Evolutionary conservation across 495 filamentous ascomycete species (phyloP), one percentile per base, ranked within the genome.

Genomic region (Monascus purpureus): DNA sequence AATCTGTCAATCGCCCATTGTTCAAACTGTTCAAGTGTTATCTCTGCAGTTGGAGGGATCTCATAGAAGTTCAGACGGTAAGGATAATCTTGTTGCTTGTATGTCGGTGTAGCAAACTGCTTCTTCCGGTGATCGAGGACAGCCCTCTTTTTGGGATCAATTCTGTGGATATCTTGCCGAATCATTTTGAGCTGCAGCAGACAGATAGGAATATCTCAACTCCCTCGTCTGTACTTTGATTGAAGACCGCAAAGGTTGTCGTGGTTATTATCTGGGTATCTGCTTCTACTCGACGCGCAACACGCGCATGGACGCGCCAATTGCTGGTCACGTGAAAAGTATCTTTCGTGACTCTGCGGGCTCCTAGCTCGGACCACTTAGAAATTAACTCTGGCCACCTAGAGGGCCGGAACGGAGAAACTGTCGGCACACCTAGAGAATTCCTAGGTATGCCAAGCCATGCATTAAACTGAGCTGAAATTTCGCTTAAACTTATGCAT

Each of bases 1-100:
- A 99, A 45, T 29, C 92, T 71, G 46, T 92, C 77, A 44, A 99
- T 95, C n/a, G 88, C 92, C 92, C 92, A 99, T 70, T 93, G 82
- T 47, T 99, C 92, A 47, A 99, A 99, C 45, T 96, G 73, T 53
- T 99, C 92, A 28, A 99, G 77, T 2, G 83, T 93, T 54, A 99
- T 85, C 43, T 99, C 92, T 15, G 78, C 78, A 1, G 85, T 93
- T 0, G 92, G 92, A 18, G 92, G 87, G 13, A 67, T 65, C 16
- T 70, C 68, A 60, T 99, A 99, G 58, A 94, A 82, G 63, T 88
- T 99, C 43, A 99, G 67, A 33, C 85, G 78, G 57, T 90, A 70
- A 11, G 73, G 69, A 50, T 95, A 99, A 18, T 82, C 64, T 27
- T 75, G 63, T 39, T 78, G 69, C 58, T 80, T 71, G 63, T 71